These are phyloP conservation scores for Kitagawia praeruptora DNA, from an alignment of 129 eudicot genomes.

Conservation along the genomic window DNA sequence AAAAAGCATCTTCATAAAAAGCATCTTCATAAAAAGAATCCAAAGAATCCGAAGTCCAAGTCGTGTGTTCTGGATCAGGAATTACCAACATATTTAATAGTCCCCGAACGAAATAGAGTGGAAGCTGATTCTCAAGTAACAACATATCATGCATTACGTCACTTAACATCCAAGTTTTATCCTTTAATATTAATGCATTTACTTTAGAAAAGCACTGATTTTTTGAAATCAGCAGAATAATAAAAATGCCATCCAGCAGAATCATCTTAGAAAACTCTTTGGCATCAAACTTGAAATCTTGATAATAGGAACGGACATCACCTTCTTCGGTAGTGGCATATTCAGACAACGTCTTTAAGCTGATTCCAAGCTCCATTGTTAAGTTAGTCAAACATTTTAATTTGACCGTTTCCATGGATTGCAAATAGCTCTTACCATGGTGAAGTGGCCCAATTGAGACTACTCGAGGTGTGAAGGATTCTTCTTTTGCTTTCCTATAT, in stretches of 20 bases:
- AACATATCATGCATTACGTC: constrained; percentile 16
- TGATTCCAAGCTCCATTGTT: not conserved
- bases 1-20: no score
- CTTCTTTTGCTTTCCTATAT: constrained; percentile 9
- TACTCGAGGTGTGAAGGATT: constrained; percentile 18
- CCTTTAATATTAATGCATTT: not conserved
- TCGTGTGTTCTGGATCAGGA: no score
- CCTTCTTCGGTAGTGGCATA: not conserved
- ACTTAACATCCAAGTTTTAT: constrained; percentile 3
- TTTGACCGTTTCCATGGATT: no score
- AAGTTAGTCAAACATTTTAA: not conserved
- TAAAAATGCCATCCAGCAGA: constrained; percentile 17
- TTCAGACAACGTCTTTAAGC: not conserved
- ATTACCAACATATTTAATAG: no score
- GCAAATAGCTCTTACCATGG: no score
- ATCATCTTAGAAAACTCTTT: not conserved
- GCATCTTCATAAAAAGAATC: no score
- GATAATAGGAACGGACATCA: constrained; percentile 1
- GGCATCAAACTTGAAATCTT: not conserved
- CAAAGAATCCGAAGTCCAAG: no score
- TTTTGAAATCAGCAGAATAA: constrained; percentile 5
- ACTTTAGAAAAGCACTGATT: not conserved
- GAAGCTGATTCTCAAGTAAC: no score
- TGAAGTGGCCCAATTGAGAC: constrained; percentile 9
- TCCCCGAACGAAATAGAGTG: no score